phyloP scores from a whole-genome alignment of 768 basidiomycete species.

The Russula abietina region DNA sequence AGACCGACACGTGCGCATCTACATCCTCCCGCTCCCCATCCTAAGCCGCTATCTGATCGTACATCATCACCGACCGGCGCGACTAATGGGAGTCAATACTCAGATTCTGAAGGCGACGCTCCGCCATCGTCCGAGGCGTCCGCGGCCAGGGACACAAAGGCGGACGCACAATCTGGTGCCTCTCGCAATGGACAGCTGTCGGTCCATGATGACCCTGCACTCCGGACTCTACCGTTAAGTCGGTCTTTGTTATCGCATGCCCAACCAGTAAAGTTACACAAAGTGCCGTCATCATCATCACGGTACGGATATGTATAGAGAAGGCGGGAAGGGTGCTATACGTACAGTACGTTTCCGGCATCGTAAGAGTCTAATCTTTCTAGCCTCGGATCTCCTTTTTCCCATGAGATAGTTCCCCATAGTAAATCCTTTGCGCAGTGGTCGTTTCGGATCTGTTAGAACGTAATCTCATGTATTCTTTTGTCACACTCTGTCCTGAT shows the following conservation, averaged over 20 bases:
- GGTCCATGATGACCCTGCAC: not conserved
- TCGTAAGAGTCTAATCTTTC: not conserved
- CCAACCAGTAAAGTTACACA: not conserved
- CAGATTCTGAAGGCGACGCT: not conserved
- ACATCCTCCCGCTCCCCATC: not conserved
- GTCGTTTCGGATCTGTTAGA: not conserved
- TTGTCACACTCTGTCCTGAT: not conserved
- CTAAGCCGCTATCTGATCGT: not conserved
- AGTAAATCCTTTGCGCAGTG: not conserved
- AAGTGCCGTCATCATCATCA: not conserved
- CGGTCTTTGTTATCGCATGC: not conserved
- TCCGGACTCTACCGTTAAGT: not conserved
- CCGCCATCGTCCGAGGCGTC: not conserved
- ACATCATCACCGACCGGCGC: not conserved
- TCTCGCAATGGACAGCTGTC: not conserved
- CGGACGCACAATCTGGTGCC: not conserved
- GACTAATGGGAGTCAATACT: slow-evolving; percentile 17
- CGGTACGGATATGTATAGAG: slow-evolving; percentile 2
- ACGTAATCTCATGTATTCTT: not conserved
- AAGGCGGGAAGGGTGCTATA: not conserved
- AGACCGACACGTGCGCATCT: not conserved
- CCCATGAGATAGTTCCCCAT: not conserved
- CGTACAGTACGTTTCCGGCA: not conserved
- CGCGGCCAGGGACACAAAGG: not conserved
- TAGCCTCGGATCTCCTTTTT: not conserved